Evolutionary conservation across 1,139 yeast species (phyloP).

Genomic region (Saccharomyces pastorianus): DNA sequence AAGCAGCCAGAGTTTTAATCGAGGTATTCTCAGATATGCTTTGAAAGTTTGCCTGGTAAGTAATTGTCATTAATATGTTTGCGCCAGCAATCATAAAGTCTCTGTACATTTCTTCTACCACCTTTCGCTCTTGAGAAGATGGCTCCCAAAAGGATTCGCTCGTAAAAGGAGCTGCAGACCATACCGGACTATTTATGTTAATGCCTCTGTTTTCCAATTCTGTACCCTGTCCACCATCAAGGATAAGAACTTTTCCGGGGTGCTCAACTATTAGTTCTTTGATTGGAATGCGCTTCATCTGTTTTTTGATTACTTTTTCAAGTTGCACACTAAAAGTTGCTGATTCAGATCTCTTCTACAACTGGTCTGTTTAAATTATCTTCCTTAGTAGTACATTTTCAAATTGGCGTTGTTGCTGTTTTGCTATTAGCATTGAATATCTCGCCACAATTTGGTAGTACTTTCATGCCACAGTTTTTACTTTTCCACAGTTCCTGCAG

Average conservation of each 20-base stretch:
- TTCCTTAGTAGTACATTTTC: not conserved
- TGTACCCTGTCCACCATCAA: slow-evolving; percentile 43
- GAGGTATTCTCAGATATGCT: slow-evolving; percentile 21
- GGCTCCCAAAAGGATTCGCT: slow-evolving; percentile 20
- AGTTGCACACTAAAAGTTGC: not conserved
- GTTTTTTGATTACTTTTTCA: not conserved
- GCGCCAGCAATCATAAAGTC: slow-evolving; percentile 52
- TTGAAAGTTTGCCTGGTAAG: slow-evolving; percentile 48
- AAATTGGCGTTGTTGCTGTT: not conserved
- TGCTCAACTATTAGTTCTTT: not conserved
- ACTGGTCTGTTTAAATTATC: not conserved
- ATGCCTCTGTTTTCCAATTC: slow-evolving; percentile 36
- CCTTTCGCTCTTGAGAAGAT: slow-evolving; percentile 35
- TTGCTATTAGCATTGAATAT: not conserved
- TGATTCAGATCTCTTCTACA: not conserved
- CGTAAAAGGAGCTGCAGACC: slow-evolving; percentile 38
- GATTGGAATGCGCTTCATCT: not conserved
- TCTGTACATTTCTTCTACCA: slow-evolving; percentile 42
- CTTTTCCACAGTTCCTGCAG: not conserved
- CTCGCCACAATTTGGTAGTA: not conserved
- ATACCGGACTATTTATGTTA: slow-evolving; percentile 31
- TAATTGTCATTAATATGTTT: slow-evolving; percentile 48
- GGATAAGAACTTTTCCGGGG: slow-evolving; percentile 21
- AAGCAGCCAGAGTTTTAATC: slow-evolving; percentile 27
- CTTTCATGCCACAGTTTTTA: not conserved